Percentiles rank a stretch among this genome's conserved stretches.
phyloP scores from a whole-genome alignment of 192 early-diverging fungal species.

The Umbelopsis sp. region DNA sequence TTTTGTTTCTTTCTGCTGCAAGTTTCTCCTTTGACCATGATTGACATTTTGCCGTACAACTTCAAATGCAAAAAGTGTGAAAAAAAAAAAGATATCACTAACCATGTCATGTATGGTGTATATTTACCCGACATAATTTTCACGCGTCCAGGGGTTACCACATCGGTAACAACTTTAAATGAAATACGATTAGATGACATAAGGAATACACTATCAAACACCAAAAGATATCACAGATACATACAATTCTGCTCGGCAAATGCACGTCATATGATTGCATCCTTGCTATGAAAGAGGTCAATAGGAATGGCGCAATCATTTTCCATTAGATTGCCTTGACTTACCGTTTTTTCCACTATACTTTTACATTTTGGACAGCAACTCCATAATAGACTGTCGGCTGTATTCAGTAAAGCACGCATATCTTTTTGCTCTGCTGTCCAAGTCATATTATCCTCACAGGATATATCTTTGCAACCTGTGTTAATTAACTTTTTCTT shows the following conservation, averaged over 20 bases:
- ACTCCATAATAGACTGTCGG: neutral
- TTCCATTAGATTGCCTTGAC: neutral
- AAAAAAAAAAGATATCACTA: neutral
- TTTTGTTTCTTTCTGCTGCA: neutral
- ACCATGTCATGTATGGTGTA: neutral
- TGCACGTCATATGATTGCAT: slow-evolving; percentile 7
- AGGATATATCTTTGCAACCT: neutral
- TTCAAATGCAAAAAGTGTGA: neutral
- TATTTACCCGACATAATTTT: neutral
- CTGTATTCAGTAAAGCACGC: neutral
- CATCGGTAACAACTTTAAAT: slow-evolving; percentile 3
- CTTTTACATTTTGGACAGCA: neutral
- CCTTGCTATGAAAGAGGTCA: neutral
- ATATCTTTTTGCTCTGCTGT: neutral
- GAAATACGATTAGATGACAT: neutral
- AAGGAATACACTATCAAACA: neutral
- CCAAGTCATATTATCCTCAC: neutral
- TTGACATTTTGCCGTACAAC: neutral
- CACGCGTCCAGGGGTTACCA: neutral
- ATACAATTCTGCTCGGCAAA: neutral
- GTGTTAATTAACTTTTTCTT: neutral
- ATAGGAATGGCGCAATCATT: no score
- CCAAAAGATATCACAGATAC: neutral
- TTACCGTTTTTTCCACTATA: neutral
- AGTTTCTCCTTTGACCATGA: neutral